These are phyloP conservation scores for Penicillium fimorum DNA, from an alignment of 495 filamentous ascomycete species.

Conservation along the genomic window DNA sequence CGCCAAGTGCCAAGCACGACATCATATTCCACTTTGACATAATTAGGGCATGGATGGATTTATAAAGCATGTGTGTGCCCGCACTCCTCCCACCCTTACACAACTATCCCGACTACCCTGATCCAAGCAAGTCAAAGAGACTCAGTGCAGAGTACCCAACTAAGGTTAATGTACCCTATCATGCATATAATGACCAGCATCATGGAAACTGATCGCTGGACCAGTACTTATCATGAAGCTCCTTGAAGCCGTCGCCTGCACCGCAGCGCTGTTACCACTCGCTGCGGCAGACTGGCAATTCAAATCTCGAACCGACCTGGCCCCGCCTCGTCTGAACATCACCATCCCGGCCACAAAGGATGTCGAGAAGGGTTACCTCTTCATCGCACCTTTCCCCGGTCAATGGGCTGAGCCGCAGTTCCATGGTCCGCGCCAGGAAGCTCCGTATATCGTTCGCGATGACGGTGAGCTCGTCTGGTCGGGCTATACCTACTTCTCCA, in stretches of 20 bases:
- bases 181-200: slow-evolving; percentile 30
- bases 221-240: slow-evolving; percentile 39
- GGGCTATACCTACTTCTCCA: slow-evolving; percentile 53
- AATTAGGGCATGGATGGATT: too few relatives aligned
- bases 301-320: slow-evolving; percentile 55
- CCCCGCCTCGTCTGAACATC: slow-evolving; percentile 55
- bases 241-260: slow-evolving; percentile 19
- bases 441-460: slow-evolving; percentile 55
- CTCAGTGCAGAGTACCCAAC: slow-evolving; percentile 41
- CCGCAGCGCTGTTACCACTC: slow-evolving; percentile 26
- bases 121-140: slow-evolving; percentile 8
- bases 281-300: slow-evolving; percentile 54
- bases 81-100: not conserved
- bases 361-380: slow-evolving; percentile 53
- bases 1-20: slow-evolving; percentile 24
- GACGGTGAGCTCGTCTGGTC: slow-evolving; percentile 57
- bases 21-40: slow-evolving; percentile 14
- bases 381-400: slow-evolving; percentile 54
- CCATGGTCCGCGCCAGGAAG: slow-evolving; percentile 55
- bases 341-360: slow-evolving; percentile 50
- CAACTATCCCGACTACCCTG: not conserved
- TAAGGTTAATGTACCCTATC: slow-evolving; percentile 60
- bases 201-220: slow-evolving; percentile 42
- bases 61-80: too few relatives aligned
- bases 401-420: slow-evolving; percentile 28